A percentile compares a stretch with the other conserved stretches of the same genome.
Evolutionary conservation across 2,329 filamentous ascomycete species (phyloP).

Genomic region (Cladosporium sp.): DNA sequence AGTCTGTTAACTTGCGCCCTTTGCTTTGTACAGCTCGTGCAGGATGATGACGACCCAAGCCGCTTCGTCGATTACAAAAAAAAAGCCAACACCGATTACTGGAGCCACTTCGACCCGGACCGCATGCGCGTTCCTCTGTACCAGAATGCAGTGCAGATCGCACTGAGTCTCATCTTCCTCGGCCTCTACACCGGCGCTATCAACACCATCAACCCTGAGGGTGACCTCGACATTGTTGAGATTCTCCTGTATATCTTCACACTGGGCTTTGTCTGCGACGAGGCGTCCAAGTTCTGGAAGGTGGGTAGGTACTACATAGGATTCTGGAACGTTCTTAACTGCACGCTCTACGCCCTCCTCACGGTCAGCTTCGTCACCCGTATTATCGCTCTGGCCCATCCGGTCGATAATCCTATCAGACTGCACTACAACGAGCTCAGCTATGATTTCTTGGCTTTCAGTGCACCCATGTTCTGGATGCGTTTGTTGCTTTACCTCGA

Average conservation of each 20-base stretch:
- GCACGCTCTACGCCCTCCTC: slow-evolving; percentile 73
- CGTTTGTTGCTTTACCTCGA: slow-evolving; percentile 90
- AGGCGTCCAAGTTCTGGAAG: slow-evolving; percentile 86
- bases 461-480: slow-evolving; percentile 95
- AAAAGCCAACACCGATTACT: slow-evolving; percentile 73
- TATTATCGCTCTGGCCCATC: slow-evolving; percentile 69
- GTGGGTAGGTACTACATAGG: slow-evolving; percentile 85
- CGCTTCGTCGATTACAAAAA: slow-evolving; percentile 84
- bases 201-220: slow-evolving; percentile 84
- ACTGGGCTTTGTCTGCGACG: slow-evolving; percentile 83
- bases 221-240: slow-evolving; percentile 81
- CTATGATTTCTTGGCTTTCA: slow-evolving; percentile 92
- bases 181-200: slow-evolving; percentile 84
- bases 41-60: slow-evolving; percentile 87
- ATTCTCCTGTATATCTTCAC: slow-evolving; percentile 87
- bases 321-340: slow-evolving; percentile 98
- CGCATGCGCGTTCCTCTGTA: slow-evolving; percentile 90
- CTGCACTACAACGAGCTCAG: slow-evolving; percentile 70
- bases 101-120: slow-evolving; percentile 84
- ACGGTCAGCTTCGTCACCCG: slow-evolving; percentile 74
- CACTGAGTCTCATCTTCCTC: slow-evolving; percentile 79
- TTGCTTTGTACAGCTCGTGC: no score
- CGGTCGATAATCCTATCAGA: slow-evolving; percentile 42
- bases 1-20: no score
- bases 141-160: slow-evolving; percentile 84